These are phyloP conservation scores for Leccinum boreale DNA, from an alignment of 768 basidiomycete genomes.

Conservation along the genomic window DNA sequence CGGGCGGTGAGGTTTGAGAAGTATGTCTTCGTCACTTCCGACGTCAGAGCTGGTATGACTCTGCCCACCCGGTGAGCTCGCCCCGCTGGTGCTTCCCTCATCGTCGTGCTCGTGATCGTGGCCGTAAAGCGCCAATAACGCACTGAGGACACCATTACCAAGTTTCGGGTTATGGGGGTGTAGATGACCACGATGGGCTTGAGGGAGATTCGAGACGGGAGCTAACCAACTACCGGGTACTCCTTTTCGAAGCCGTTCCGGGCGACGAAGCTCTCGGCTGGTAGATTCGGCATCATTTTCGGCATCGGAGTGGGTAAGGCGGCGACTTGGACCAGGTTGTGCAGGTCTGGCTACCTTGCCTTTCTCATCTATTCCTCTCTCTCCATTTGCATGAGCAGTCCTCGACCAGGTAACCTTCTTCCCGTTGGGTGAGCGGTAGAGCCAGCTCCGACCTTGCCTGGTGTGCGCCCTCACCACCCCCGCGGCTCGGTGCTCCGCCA, in stretches of 20 bases:
- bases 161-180: constrained; percentile 11
- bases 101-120: constrained; percentile 30
- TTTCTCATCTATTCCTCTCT: not conserved
- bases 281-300: constrained; percentile 8
- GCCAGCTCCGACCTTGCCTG: constrained; percentile 25
- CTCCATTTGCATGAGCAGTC: not conserved
- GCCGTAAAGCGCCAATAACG: constrained; percentile 62
- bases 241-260: constrained; percentile 13
- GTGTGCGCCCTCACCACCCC: constrained; percentile 46
- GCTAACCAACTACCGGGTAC: constrained; percentile 20
- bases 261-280: constrained; percentile 1
- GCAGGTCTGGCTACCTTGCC: constrained; percentile 5
- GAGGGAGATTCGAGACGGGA: constrained; percentile 3
- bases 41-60: constrained; percentile 23
- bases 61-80: constrained; percentile 15
- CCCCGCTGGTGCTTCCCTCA: constrained; percentile 20
- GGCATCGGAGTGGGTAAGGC: constrained; percentile 4
- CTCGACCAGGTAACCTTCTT: not conserved
- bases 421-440: constrained; percentile 8
- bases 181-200: not conserved
- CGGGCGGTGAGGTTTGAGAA: constrained; percentile 17
- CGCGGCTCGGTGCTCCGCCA: constrained; percentile 35
- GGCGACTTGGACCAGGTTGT: not conserved
- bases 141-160: constrained; percentile 59
- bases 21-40: constrained; percentile 16